Conservation (phyloP, 768 basidiomycete genomes). For the Naganishia kalamii region DNA sequence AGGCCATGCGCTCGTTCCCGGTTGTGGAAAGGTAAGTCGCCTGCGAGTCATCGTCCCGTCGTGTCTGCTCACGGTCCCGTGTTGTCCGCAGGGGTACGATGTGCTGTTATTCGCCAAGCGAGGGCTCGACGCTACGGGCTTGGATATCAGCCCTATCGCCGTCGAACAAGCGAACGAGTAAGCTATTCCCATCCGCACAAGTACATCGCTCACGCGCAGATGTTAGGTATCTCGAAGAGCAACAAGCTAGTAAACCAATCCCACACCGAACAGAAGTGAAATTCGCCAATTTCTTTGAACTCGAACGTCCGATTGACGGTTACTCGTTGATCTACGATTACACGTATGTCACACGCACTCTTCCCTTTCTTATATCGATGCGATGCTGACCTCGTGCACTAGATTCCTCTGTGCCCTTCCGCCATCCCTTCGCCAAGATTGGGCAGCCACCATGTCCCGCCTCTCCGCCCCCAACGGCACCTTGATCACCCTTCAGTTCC, state of each 20-base stretch:
- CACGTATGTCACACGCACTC: slow-evolving; percentile 28
- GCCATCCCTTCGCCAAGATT: slow-evolving; percentile 26
- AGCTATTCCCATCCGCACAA: not conserved
- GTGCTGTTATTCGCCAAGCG: slow-evolving; percentile 31
- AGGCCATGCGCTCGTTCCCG: slow-evolving; percentile 16
- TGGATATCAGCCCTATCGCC: slow-evolving; percentile 33
- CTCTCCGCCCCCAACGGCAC: slow-evolving; percentile 18
- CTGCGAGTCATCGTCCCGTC: not conserved
- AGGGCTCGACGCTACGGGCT: slow-evolving; percentile 31
- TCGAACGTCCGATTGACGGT: slow-evolving; percentile 22
- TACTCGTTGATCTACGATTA: slow-evolving; percentile 38
- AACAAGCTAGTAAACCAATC: slow-evolving; percentile 16
- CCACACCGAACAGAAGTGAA: too few species aligned
- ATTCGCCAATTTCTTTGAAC: slow-evolving; percentile 33
- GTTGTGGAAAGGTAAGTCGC: slow-evolving; percentile 15
- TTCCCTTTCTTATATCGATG: not conserved
- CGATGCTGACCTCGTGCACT: not conserved
- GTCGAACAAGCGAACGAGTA: slow-evolving; percentile 32
- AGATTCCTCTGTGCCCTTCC: slow-evolving; percentile 43
- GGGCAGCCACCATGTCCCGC: slow-evolving; percentile 27
- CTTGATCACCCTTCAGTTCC: slow-evolving; percentile 43
- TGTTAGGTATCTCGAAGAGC: slow-evolving; percentile 28
- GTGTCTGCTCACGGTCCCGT: not conserved
- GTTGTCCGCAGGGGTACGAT: slow-evolving; percentile 36
- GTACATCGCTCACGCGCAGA: slow-evolving; percentile 12